Evolutionary conservation across 2,329 filamentous ascomycete species (phyloP).

Genomic region (Colletotrichum sp.): DNA sequence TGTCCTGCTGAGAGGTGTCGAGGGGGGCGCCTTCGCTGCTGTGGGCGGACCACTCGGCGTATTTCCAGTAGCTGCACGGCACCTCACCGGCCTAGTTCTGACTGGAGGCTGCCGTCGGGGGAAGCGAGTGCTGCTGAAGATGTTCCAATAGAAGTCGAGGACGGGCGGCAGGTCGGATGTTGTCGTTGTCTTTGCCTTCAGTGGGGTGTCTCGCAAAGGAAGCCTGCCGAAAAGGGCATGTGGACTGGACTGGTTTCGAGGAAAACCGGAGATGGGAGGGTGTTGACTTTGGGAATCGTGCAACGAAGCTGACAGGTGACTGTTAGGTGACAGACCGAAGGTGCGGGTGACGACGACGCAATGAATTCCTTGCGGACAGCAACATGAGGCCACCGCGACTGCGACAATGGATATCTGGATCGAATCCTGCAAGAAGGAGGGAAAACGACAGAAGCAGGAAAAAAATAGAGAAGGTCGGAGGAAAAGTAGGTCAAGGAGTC

Average conservation of each 20-base stretch:
- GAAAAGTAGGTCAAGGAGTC: not conserved
- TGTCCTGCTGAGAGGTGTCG: not conserved
- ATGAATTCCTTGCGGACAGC: not conserved
- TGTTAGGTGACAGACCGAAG: conserved; percentile 1
- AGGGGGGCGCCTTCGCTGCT: not conserved
- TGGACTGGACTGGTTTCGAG: not conserved
- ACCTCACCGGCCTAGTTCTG: not conserved
- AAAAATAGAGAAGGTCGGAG: not conserved
- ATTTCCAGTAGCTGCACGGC: not conserved
- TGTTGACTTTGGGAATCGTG: not conserved
- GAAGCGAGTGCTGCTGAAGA: not conserved
- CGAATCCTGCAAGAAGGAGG: not conserved
- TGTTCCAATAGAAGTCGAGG: not conserved
- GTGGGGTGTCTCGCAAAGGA: not conserved
- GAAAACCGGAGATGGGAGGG: not conserved
- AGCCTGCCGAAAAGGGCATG: not conserved
- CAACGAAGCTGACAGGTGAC: not conserved
- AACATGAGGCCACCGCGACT: not conserved
- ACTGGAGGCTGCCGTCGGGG: not conserved
- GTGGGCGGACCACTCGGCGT: conserved; percentile 7
- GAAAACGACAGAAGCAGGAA: not conserved
- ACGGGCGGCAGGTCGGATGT: not conserved
- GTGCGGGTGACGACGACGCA: not conserved
- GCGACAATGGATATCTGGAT: not conserved
- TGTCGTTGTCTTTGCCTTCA: not conserved